These are phyloP conservation scores for Saccharomyces hybrid DNA, from an alignment of 1,139 yeast genomes.

Conservation along the genomic window DNA sequence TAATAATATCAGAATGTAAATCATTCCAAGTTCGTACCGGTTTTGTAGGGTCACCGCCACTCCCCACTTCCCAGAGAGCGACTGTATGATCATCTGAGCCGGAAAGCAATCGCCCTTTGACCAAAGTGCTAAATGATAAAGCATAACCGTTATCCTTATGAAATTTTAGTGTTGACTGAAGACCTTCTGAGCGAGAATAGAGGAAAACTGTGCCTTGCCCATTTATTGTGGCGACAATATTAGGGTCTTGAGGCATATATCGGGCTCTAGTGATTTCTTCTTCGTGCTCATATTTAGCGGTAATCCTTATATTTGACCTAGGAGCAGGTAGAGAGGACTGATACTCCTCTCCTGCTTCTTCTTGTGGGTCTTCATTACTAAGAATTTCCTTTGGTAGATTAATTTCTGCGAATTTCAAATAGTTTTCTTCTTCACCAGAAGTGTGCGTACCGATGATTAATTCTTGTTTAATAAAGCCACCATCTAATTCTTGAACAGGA, in stretches of 20 bases:
- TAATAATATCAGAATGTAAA: conserved; percentile 52
- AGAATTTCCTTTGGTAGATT: conserved; percentile 46
- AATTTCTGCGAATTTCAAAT: conserved; percentile 66
- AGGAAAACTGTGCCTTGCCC: conserved; percentile 67
- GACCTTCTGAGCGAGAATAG: conserved; percentile 42
- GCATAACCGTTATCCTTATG: conserved; percentile 70
- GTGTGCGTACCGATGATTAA: conserved; percentile 83
- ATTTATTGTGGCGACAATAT: conserved; percentile 68
- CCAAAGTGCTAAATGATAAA: conserved; percentile 50
- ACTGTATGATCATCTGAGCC: conserved; percentile 59
- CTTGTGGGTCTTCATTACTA: conserved; percentile 12
- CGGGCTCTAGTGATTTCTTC: conserved; percentile 78
- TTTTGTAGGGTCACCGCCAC: background rate
- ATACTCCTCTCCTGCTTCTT: conserved; percentile 28
- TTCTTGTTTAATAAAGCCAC: conserved; percentile 25
- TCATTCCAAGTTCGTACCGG: conserved; percentile 31
- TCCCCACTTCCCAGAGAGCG: conserved; percentile 48
- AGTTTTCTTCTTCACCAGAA: conserved; percentile 70
- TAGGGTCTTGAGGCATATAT: conserved; percentile 66
- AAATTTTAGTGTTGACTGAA: conserved; percentile 35
- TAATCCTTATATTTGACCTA: conserved; percentile 51
- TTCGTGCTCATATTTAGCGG: conserved; percentile 48
- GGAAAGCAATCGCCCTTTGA: conserved; percentile 46
- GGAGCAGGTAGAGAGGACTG: conserved; percentile 10
- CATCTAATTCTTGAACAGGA: background rate